Conservation (phyloP, 305 asterid genomes). For the Fraxinus velutina region DNA sequence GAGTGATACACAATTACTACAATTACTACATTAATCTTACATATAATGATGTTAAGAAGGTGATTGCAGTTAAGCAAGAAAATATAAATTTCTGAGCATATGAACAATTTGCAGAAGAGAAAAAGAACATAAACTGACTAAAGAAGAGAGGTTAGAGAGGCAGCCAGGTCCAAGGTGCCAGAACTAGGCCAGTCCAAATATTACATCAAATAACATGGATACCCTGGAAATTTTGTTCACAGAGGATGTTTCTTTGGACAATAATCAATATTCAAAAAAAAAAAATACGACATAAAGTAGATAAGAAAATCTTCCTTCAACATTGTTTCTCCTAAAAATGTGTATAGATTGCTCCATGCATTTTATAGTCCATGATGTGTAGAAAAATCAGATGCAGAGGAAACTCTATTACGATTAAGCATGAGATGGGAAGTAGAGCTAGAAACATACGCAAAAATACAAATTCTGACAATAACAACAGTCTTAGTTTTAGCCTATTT, state of each 20-base stretch:
- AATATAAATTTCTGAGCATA: background rate
- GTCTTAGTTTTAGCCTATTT: background rate
- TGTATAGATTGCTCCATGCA: background rate
- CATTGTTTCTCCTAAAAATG: background rate
- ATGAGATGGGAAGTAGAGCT: background rate
- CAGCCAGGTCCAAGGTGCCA: background rate
- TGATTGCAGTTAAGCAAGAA: background rate
- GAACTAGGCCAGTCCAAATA: background rate
- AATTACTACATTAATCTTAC: background rate
- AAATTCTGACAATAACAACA: background rate
- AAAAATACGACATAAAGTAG: background rate
- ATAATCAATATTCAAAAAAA: background rate
- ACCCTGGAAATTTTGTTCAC: background rate
- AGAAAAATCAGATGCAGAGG: background rate
- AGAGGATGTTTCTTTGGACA: background rate
- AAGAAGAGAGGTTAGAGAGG: background rate
- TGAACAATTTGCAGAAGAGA: background rate
- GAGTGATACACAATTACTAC: background rate
- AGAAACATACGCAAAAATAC: background rate
- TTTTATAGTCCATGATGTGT: background rate
- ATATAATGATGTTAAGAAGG: background rate
- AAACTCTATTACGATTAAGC: background rate
- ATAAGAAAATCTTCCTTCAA: background rate
- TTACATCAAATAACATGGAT: background rate
- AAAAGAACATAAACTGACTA: background rate